phyloP scores from a whole-genome alignment of 805 yeast genomes.

The Pichia deserticola region DNA sequence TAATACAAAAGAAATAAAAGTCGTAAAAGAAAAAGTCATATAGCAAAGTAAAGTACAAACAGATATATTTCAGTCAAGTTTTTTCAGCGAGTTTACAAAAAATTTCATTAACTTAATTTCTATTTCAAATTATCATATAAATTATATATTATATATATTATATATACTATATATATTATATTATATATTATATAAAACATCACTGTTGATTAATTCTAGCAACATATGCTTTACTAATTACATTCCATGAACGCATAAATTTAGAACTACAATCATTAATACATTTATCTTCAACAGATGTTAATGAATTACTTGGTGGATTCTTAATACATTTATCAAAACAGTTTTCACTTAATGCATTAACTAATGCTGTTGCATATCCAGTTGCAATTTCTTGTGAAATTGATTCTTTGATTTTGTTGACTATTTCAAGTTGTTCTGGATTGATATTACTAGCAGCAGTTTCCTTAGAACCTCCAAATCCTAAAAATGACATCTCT shows the following conservation, averaged over 20 bases:
- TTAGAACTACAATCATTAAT: constrained; percentile 73
- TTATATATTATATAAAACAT: too few species aligned
- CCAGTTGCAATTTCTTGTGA: constrained; percentile 84
- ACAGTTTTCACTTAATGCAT: constrained; percentile 80
- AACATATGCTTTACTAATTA: constrained; percentile 70
- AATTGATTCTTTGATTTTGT: constrained; percentile 61
- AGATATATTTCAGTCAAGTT: too few species aligned
- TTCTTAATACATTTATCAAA: constrained; percentile 66
- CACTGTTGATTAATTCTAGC: constrained; percentile 43
- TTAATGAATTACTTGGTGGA: constrained; percentile 56
- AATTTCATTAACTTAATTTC: too few species aligned
- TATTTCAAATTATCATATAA: too few species aligned
- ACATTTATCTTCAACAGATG: constrained; percentile 54
- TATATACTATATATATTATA: too few species aligned
- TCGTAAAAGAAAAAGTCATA: too few species aligned
- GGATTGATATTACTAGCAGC: constrained; percentile 2
- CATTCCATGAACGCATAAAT: constrained; percentile 88
- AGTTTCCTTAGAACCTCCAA: constrained; percentile 16
- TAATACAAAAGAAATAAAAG: too few species aligned
- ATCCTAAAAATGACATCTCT: constrained; percentile 26
- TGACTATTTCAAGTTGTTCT: constrained; percentile 42
- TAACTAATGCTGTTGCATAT: constrained; percentile 81
- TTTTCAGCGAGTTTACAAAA: too few species aligned
- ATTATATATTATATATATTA: too few species aligned
- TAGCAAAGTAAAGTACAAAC: too few species aligned